These are phyloP conservation scores for Nicotiana paniculata DNA, from an alignment of 257 asterid species.

Conservation along the genomic window DNA sequence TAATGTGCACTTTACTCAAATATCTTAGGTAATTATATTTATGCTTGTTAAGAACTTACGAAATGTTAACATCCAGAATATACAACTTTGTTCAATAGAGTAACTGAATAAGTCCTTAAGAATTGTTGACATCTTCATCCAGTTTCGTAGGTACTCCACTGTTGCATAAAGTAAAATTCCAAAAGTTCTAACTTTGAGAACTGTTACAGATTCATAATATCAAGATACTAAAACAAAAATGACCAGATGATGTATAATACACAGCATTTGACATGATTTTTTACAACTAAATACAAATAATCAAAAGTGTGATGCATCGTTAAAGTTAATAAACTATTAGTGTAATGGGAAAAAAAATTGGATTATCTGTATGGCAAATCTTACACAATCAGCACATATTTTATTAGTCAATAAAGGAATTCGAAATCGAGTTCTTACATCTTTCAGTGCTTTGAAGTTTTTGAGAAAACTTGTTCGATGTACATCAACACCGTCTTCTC, in stretches of 20 bases:
- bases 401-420: not conserved
- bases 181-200: not conserved
- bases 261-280: not conserved
- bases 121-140: not conserved
- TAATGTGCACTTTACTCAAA: not conserved
- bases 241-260: not conserved
- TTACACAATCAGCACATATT: not conserved
- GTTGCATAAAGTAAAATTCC: not conserved
- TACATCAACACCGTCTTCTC: constrained; percentile 95
- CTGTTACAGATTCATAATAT: not conserved
- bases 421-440: constrained; percentile 36
- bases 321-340: not conserved
- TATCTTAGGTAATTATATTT: not conserved
- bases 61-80: not conserved
- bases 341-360: not conserved
- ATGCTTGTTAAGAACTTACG: not conserved
- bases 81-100: not conserved
- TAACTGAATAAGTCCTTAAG: not conserved
- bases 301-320: constrained; percentile 7
- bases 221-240: not conserved
- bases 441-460: constrained; percentile 71
- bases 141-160: not conserved
- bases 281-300: not conserved
- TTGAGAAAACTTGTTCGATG: constrained; percentile 81
- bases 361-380: not conserved